These are phyloP conservation scores for Seiridium cupressi DNA, from an alignment of 2,329 filamentous ascomycete genomes.

Conservation along the genomic window DNA sequence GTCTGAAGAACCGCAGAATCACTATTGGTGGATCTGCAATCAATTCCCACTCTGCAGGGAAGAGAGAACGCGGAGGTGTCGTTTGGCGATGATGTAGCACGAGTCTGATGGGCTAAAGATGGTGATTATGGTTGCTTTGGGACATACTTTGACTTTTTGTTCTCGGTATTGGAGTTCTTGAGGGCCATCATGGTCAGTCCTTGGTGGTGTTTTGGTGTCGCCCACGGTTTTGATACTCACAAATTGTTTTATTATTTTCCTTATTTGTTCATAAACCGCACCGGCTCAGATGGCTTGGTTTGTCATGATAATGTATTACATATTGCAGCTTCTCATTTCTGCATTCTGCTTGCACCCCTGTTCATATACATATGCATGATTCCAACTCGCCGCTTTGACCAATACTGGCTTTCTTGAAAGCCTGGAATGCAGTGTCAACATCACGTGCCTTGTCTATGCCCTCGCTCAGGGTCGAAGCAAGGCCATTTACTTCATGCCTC, in stretches of 20 bases:
- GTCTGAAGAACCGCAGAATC: conserved; percentile 32
- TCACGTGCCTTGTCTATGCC: too few species aligned
- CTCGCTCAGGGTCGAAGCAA: too few species aligned
- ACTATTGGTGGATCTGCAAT: conserved; percentile 39
- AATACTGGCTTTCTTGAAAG: background rate
- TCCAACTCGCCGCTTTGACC: too few species aligned
- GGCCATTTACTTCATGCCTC: too few species aligned
- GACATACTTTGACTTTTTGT: background rate
- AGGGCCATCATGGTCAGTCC: background rate
- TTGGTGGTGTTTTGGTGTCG: background rate
- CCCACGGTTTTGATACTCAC: background rate
- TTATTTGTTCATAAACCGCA: background rate
- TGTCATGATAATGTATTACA: background rate
- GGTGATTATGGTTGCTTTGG: background rate
- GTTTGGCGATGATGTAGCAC: conserved; percentile 7
- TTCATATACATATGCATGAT: too few species aligned
- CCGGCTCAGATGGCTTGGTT: background rate
- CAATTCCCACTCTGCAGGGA: background rate
- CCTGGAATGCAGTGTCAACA: background rate
- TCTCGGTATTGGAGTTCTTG: background rate
- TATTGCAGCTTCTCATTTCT: background rate
- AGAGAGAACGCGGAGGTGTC: background rate
- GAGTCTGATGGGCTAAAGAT: background rate
- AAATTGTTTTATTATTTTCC: background rate
- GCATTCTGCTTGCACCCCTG: too few species aligned